These are phyloP conservation scores for Dittrichia graveolens DNA, from an alignment of 129 eudicot genomes.

Conservation along the genomic window DNA sequence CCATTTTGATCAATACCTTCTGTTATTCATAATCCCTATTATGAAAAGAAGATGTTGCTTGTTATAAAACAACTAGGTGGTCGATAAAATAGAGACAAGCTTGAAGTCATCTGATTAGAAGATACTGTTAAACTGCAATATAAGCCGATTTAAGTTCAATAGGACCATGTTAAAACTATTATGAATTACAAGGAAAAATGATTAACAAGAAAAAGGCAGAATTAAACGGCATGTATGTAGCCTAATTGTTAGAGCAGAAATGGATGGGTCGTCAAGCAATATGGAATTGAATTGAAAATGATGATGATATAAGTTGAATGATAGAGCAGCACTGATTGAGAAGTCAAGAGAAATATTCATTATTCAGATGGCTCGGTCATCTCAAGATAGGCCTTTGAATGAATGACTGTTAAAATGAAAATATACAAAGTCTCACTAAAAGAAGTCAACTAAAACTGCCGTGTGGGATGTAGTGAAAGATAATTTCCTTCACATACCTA, in stretches of 20 bases:
- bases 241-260: neutral
- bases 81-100: neutral
- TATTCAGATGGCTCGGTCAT: too few species aligned
- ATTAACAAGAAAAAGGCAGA: neutral
- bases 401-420: too few species aligned
- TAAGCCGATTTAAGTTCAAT: neutral
- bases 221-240: neutral
- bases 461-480: neutral
- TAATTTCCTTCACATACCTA: neutral
- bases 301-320: neutral
- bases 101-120: neutral
- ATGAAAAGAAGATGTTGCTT: neutral
- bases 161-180: neutral
- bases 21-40: neutral
- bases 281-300: constrained; percentile 1
- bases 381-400: too few species aligned
- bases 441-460: too few species aligned
- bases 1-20: neutral
- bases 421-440: too few species aligned
- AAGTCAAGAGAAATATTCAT: neutral
- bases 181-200: neutral
- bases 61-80: neutral
- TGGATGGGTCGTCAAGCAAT: neutral
- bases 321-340: neutral
- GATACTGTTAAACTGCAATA: neutral